phyloP scores from a whole-genome alignment of 148 eudicot species.

The Arctostaphylos glauca region DNA sequence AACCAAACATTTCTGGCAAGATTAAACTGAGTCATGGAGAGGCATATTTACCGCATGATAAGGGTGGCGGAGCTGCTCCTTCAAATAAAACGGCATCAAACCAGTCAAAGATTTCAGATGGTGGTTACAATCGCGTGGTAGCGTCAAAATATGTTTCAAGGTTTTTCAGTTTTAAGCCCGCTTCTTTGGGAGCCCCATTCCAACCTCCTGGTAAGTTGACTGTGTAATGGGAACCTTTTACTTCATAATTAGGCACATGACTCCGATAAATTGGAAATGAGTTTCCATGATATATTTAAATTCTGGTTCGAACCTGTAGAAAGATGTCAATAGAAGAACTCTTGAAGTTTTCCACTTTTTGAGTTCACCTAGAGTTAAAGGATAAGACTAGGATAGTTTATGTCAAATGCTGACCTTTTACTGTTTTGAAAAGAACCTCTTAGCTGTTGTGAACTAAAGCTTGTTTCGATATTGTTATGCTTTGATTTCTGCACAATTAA shows the following conservation, averaged over 20 bases:
- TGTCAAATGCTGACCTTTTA: background rate
- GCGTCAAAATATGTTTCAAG: conserved; percentile 94
- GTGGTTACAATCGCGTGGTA: conserved; percentile 70
- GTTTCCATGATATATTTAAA: background rate
- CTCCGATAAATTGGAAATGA: background rate
- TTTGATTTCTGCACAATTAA: background rate
- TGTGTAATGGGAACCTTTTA: background rate
- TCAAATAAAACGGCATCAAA: conserved; percentile 58
- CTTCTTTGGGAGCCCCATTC: conserved; percentile 47
- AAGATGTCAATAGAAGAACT: background rate
- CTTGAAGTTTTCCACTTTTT: background rate
- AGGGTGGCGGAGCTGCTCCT: conserved; percentile 89
- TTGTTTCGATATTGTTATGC: conserved; percentile 1
- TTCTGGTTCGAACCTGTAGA: background rate
- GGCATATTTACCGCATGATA: conserved; percentile 96
- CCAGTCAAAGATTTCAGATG: conserved; percentile 56
- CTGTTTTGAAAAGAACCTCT: background rate
- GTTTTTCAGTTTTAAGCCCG: conserved; percentile 81
- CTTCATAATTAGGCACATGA: background rate
- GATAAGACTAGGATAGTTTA: background rate
- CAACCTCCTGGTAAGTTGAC: conserved; percentile 57
- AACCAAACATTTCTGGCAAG: conserved; percentile 95
- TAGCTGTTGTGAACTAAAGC: background rate
- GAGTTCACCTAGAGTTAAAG: background rate
- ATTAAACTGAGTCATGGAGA: conserved; percentile 95